phyloP scores from a whole-genome alignment of 768 basidiomycete species.

The Scleroderma bovista region DNA sequence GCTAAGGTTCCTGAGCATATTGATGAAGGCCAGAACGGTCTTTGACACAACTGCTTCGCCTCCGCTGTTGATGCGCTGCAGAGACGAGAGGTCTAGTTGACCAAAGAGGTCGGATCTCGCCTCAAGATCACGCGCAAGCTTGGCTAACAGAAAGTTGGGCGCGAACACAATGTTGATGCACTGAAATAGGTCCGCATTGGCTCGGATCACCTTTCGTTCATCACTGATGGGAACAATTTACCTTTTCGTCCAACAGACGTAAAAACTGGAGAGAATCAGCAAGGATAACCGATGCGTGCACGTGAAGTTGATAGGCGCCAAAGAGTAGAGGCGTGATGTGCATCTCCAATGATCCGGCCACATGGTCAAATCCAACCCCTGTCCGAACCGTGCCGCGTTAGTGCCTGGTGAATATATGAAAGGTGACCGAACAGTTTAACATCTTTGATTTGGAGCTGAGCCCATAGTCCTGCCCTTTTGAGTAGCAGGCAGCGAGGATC shows the following conservation, averaged over 20 bases:
- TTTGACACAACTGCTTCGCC: conserved; percentile 40
- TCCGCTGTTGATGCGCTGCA: conserved; percentile 36
- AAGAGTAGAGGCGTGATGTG: conserved; percentile 33
- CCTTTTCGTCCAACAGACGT: conserved; percentile 32
- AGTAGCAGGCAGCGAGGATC: conserved; percentile 27
- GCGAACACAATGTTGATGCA: conserved; percentile 29
- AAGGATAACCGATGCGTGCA: conserved; percentile 19
- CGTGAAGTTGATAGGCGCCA: conserved; percentile 22
- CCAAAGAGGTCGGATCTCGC: conserved; percentile 15
- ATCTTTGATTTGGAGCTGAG: conserved; percentile 31
- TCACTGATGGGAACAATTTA: background rate
- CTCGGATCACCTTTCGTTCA: too few species aligned
- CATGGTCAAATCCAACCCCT: conserved; percentile 44
- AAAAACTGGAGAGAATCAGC: conserved; percentile 19
- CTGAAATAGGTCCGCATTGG: background rate
- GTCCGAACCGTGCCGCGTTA: conserved; percentile 18
- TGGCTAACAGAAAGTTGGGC: conserved; percentile 39
- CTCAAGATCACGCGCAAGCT: conserved; percentile 30
- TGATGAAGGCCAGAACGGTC: too few species aligned
- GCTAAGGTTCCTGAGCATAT: too few species aligned
- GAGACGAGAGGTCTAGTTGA: conserved; percentile 27
- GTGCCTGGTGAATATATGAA: background rate
- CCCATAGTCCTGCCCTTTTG: conserved; percentile 31
- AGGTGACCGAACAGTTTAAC: conserved; percentile 32
- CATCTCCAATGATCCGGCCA: conserved; percentile 39